phyloP scores from a whole-genome alignment of 2,329 filamentous ascomycete genomes.

The Laburnicola sp. region DNA sequence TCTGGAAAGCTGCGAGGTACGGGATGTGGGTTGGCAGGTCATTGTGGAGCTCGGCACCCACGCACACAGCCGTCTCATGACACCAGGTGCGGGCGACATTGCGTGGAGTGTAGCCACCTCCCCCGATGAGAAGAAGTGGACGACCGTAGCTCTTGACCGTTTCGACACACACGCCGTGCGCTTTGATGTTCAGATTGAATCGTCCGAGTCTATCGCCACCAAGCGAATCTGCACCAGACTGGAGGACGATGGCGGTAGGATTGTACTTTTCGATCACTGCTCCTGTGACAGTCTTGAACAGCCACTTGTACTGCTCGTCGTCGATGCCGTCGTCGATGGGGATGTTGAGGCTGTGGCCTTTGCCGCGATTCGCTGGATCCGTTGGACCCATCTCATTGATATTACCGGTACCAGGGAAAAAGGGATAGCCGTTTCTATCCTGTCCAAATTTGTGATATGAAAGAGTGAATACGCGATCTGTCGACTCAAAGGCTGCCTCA shows the following conservation, averaged over 20 bases:
- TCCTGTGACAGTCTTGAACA: slow-evolving; percentile 82
- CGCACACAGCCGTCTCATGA: slow-evolving; percentile 90
- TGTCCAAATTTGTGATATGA: slow-evolving; percentile 97
- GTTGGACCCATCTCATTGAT: slow-evolving; percentile 82
- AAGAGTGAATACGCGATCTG: slow-evolving; percentile 86
- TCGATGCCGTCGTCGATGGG: slow-evolving; percentile 89
- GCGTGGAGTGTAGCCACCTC: slow-evolving; percentile 92
- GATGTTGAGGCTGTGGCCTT: slow-evolving; percentile 88
- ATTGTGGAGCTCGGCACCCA: slow-evolving; percentile 71
- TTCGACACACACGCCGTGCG: slow-evolving; percentile 87
- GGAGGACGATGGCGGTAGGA: slow-evolving; percentile 88
- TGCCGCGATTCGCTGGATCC: slow-evolving; percentile 81
- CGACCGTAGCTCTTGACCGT: slow-evolving; percentile 81
- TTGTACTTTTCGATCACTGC: slow-evolving; percentile 79
- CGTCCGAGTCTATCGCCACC: slow-evolving; percentile 90
- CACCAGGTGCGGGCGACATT: slow-evolving; percentile 98
- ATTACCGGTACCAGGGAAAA: slow-evolving; percentile 90
- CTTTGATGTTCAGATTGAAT: slow-evolving; percentile 95
- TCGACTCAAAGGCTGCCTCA: slow-evolving; percentile 87
- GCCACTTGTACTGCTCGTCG: slow-evolving; percentile 81
- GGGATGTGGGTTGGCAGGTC: slow-evolving; percentile 79
- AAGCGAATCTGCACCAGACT: slow-evolving; percentile 93
- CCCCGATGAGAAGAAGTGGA: slow-evolving; percentile 87
- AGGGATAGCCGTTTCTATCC: slow-evolving; percentile 56
- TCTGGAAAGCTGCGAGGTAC: slow-evolving; percentile 80